Evolutionary conservation across 2,329 filamentous ascomycete genomes (phyloP), one percentile per base, ranked within the genome.

Genomic region (Aspergillus transmontanensis): DNA sequence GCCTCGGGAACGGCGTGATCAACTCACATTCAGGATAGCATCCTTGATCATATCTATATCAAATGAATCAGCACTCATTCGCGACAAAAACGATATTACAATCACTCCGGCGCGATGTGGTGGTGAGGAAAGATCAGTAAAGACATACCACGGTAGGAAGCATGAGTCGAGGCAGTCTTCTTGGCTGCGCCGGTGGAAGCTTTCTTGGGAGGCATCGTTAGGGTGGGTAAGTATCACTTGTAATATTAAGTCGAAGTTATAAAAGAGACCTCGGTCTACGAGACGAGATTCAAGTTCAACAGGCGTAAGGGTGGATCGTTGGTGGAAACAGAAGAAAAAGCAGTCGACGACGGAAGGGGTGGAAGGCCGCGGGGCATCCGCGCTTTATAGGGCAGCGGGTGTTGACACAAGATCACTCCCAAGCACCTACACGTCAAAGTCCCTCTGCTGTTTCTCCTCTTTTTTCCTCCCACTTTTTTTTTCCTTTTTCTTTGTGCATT

Each of bases 41-140:
- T 90, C 87, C 81, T 89, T 89, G 79, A 90, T 89, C 88, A 90
- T 90, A 80, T 89, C 88, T 89, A 78, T 76, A 75, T 73, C 50
- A 70, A 68, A 71, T 62, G 71, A 76, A 83, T 87, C 81, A 87
- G 84, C 76, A 85, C 78, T 77, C 69, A 68, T 74, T 79, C 73
- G 86, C 84, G 85, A 88, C 78, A 73, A 79, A 64, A 73, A 77
- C 72, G 67, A 75, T 76, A 69, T 60, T 62, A 71, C 63, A 58
- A 73, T 76, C 71, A 74, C 69, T 56, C 66, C 66, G 56, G 75
- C 77, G 82, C 82, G 82, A 86, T 78, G 76, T 67, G 67, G 75
- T 79, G 72, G 78, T 76, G 75, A 77, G 63, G 73, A 76, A 78
- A 70, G 76, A 80, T 79, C 73, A 78, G 77, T 70, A 64, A 68